Evolutionary conservation across 805 yeast genomes (phyloP).

Genomic region (Scheffersomyces ergatensis): DNA sequence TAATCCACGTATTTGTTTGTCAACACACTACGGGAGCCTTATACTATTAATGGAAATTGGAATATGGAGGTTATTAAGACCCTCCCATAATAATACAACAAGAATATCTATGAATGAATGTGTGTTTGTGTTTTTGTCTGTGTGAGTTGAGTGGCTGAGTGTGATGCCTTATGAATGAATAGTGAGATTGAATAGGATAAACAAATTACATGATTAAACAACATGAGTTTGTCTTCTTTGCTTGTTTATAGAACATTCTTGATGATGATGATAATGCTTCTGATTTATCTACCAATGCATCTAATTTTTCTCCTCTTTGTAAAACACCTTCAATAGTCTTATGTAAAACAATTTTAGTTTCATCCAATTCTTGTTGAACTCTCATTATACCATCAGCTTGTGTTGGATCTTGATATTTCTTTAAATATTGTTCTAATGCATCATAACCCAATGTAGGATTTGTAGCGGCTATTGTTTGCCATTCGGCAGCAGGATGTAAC

Average conservation of each 20-base stretch:
- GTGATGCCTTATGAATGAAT: too few relatives aligned
- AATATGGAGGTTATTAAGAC: too few relatives aligned
- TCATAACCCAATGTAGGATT: constrained; percentile 49
- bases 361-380: constrained; percentile 97
- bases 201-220: constrained; percentile 61
- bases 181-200: neutral
- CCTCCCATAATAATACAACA: too few relatives aligned
- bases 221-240: constrained; percentile 87
- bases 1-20: too few relatives aligned
- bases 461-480: constrained; percentile 52
- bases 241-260: constrained; percentile 94
- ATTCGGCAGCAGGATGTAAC: constrained; percentile 71
- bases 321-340: constrained; percentile 92
- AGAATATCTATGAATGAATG: too few relatives aligned
- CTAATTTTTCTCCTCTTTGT: constrained; percentile 95
- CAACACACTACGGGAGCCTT: too few relatives aligned
- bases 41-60: too few relatives aligned
- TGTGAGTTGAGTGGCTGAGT: too few relatives aligned
- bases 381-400: constrained; percentile 97
- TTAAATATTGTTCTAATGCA: constrained; percentile 65
- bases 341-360: constrained; percentile 93
- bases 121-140: too few relatives aligned
- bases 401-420: constrained; percentile 91
- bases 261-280: constrained; percentile 88
- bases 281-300: constrained; percentile 89